These are phyloP conservation scores for Pestalotiopsis sp. DNA, from an alignment of 2,329 filamentous ascomycete species.

Conservation along the genomic window DNA sequence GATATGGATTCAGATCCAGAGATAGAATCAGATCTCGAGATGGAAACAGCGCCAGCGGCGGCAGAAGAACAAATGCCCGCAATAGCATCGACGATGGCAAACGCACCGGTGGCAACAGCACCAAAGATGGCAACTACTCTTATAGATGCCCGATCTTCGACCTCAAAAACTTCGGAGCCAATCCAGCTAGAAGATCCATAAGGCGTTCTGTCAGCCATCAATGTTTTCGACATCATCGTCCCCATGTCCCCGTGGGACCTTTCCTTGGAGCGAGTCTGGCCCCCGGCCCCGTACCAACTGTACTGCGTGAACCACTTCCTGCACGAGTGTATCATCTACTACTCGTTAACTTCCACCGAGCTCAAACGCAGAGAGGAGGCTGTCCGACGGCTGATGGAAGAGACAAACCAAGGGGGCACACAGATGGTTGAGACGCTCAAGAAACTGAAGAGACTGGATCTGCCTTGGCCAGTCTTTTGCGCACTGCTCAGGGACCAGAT, in stretches of 20 bases:
- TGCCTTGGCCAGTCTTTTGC: constrained; percentile 18
- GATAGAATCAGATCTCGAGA: too few species aligned
- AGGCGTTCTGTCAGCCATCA: not conserved
- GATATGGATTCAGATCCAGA: too few species aligned
- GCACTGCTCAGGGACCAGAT: not conserved
- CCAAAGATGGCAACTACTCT: not conserved
- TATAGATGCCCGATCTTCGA: not conserved
- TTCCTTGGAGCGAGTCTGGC: constrained; percentile 20
- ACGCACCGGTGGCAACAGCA: not conserved
- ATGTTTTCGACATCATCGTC: not conserved
- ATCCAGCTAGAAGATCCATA: constrained; percentile 26
- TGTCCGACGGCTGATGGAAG: not conserved
- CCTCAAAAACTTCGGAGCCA: not conserved
- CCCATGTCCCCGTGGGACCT: constrained; percentile 14
- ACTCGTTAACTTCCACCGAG: constrained; percentile 16
- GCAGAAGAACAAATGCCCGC: too few species aligned
- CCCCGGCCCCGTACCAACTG: constrained; percentile 23
- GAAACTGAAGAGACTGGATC: constrained; percentile 16
- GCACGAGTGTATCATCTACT: constrained; percentile 29
- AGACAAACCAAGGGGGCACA: constrained; percentile 9
- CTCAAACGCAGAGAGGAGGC: not conserved
- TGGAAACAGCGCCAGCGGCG: too few species aligned
- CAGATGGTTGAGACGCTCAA: constrained; percentile 18
- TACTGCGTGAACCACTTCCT: constrained; percentile 31
- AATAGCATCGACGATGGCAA: not conserved